Conservation (phyloP, 202 grass and related monocot species). For the Elaeis oleifera region DNA sequence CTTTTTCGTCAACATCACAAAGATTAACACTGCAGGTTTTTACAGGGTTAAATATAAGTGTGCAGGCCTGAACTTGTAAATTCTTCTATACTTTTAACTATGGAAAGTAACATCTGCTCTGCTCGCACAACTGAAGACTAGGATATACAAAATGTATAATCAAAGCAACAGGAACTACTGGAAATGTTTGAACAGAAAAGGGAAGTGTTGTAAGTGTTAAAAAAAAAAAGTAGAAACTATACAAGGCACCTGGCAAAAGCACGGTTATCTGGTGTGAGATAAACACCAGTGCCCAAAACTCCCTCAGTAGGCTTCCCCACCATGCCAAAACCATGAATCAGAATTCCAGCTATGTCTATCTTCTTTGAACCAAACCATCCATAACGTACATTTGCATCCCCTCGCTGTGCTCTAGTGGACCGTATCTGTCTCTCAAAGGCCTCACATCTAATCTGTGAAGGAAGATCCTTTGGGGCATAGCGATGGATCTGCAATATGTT, state of each 20-base stretch:
- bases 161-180: too few relatives aligned
- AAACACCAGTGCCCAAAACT: conserved; percentile 37
- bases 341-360: conserved; percentile 57
- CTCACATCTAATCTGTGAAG: conserved; percentile 43
- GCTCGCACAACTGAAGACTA: too few relatives aligned
- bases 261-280: conserved; percentile 50
- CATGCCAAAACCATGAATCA: conserved; percentile 61
- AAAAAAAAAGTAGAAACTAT: too few relatives aligned
- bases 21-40: conserved; percentile 44
- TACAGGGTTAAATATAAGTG: neutral
- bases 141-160: too few relatives aligned
- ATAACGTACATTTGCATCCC: conserved; percentile 55
- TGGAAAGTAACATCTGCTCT: too few relatives aligned
- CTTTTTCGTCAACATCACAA: conserved; percentile 94
- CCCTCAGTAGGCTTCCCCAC: conserved; percentile 34
- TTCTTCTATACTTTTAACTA: too few relatives aligned
- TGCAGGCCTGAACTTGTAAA: too few relatives aligned
- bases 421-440: conserved; percentile 75
- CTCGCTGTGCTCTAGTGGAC: conserved; percentile 35
- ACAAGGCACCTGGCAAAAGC: conserved; percentile 58
- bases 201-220: too few relatives aligned
- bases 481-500: conserved; percentile 58
- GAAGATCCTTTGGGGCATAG: conserved; percentile 53
- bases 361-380: conserved; percentile 77
- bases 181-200: too few relatives aligned